A percentile compares a stretch with the other conserved stretches of the same genome.
Evolutionary conservation across 352 stramenopile genomes (phyloP).

Genomic region (Globisporangium yorkense): DNA sequence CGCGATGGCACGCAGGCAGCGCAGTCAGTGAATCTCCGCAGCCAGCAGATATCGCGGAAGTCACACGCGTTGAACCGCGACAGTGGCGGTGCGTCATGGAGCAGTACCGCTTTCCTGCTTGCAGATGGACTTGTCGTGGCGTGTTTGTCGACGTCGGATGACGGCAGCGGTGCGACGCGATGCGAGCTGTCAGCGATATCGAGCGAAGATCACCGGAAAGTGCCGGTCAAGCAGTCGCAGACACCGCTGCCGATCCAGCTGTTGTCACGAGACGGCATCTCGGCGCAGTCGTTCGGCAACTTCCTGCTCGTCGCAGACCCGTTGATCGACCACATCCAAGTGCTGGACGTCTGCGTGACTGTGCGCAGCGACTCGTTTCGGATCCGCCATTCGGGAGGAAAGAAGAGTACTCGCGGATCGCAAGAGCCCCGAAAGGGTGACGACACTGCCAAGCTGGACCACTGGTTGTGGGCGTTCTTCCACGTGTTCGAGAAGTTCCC

Average conservation of each 20-base stretch:
- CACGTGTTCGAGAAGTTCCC: slow-evolving; percentile 53
- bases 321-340: slow-evolving; percentile 7
- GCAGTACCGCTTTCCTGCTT: slow-evolving; percentile 15
- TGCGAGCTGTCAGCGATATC: slow-evolving; percentile 18
- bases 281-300: slow-evolving; percentile 21
- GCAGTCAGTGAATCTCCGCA: slow-evolving; percentile 39
- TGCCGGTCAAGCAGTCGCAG: slow-evolving; percentile 19
- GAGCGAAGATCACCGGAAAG: slow-evolving; percentile 27
- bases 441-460: slow-evolving; percentile 8
- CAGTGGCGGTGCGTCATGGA: neutral
- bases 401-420: neutral
- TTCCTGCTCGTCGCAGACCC: slow-evolving; percentile 25
- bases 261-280: slow-evolving; percentile 7
- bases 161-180: slow-evolving; percentile 7
- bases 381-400: slow-evolving; percentile 25
- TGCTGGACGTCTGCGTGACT: slow-evolving; percentile 23
- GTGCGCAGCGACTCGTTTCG: slow-evolving; percentile 51
- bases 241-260: neutral
- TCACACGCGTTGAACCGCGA: neutral
- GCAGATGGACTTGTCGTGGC: slow-evolving; percentile 30
- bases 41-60: slow-evolving; percentile 34
- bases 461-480: slow-evolving; percentile 18
- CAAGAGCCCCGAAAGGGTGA: slow-evolving; percentile 9
- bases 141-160: slow-evolving; percentile 7
- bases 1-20: slow-evolving; percentile 20